Conservation (phyloP, 805 yeast genomes). For the Tetrapisispora arboricola region DNA sequence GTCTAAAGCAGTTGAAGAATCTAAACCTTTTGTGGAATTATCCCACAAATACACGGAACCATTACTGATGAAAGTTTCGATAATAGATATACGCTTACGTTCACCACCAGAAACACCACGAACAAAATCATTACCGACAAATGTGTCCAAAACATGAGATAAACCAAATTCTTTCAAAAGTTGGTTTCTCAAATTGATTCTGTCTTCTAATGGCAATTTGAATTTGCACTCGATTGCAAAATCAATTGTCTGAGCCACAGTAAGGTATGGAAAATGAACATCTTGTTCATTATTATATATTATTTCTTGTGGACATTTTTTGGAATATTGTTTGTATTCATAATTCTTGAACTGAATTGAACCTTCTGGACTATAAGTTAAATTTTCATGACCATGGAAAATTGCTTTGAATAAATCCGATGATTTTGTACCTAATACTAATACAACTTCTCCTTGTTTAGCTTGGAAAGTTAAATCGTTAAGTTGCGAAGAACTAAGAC, state of each 20-base stretch:
- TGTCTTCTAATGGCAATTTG: constrained; percentile 17
- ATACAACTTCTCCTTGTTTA: constrained; percentile 20
- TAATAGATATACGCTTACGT: constrained; percentile 54
- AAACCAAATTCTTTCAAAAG: constrained; percentile 31
- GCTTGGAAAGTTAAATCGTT: constrained; percentile 17
- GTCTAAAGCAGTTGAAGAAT: constrained; percentile 41
- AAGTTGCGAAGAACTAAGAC: neutral
- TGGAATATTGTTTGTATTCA: constrained; percentile 14
- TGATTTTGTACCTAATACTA: constrained; percentile 21
- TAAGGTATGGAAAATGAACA: constrained; percentile 44
- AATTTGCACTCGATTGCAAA: constrained; percentile 44
- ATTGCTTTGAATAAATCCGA: constrained; percentile 19
- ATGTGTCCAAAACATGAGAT: constrained; percentile 45
- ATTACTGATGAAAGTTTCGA: constrained; percentile 41
- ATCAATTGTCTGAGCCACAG: constrained; percentile 46
- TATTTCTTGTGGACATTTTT: constrained; percentile 19
- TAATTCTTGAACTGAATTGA: constrained; percentile 17
- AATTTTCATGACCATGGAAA: constrained; percentile 13
- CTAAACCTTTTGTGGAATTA: constrained; percentile 43
- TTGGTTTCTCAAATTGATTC: constrained; percentile 21
- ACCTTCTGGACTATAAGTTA: constrained; percentile 15
- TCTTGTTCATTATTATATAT: constrained; percentile 44
- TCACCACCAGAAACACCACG: constrained; percentile 65
- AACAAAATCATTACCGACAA: constrained; percentile 52
- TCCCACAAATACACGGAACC: constrained; percentile 44